Conservation (phyloP, 768 basidiomycete genomes). For the Austroboletus eburneus region DNA sequence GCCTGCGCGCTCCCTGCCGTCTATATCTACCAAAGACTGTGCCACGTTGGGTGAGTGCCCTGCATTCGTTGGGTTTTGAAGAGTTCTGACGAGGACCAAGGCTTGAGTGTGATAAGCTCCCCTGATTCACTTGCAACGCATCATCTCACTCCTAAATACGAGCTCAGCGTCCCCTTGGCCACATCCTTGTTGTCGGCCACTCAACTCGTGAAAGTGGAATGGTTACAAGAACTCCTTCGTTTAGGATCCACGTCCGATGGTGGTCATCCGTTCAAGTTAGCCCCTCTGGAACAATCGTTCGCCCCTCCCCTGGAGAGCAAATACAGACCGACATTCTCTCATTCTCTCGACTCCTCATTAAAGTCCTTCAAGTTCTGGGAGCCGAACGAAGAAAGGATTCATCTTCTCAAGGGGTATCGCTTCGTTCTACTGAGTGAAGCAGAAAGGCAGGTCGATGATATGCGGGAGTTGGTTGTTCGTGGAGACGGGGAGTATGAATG, state of each 20-base stretch:
- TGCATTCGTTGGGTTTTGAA: not conserved
- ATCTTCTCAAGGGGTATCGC: slow-evolving; percentile 48
- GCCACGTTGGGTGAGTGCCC: slow-evolving; percentile 49
- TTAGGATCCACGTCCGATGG: slow-evolving; percentile 39
- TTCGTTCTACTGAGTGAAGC: slow-evolving; percentile 63
- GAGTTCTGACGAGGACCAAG: slow-evolving; percentile 21
- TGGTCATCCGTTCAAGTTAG: slow-evolving; percentile 30
- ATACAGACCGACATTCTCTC: slow-evolving; percentile 55
- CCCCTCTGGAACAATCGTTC: slow-evolving; percentile 49
- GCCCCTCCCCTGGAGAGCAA: slow-evolving; percentile 48
- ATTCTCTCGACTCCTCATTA: slow-evolving; percentile 43
- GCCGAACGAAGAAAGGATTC: slow-evolving; percentile 58
- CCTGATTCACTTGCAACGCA: slow-evolving; percentile 53
- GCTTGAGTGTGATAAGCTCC: slow-evolving; percentile 50
- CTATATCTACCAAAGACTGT: slow-evolving; percentile 40
- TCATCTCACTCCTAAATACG: slow-evolving; percentile 52
- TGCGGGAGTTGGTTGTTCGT: slow-evolving; percentile 50
- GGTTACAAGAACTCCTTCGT: slow-evolving; percentile 59
- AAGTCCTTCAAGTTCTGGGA: slow-evolving; percentile 60
- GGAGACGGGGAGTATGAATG: slow-evolving; percentile 62
- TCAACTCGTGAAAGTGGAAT: slow-evolving; percentile 61
- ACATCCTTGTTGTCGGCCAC: slow-evolving; percentile 56
- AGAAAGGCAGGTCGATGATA: slow-evolving; percentile 43
- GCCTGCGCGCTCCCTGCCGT: slow-evolving; percentile 32
- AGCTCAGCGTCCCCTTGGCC: slow-evolving; percentile 46